Conservation (phyloP, 2,329 filamentous ascomycete species). For the Penicillium sp. region DNA sequence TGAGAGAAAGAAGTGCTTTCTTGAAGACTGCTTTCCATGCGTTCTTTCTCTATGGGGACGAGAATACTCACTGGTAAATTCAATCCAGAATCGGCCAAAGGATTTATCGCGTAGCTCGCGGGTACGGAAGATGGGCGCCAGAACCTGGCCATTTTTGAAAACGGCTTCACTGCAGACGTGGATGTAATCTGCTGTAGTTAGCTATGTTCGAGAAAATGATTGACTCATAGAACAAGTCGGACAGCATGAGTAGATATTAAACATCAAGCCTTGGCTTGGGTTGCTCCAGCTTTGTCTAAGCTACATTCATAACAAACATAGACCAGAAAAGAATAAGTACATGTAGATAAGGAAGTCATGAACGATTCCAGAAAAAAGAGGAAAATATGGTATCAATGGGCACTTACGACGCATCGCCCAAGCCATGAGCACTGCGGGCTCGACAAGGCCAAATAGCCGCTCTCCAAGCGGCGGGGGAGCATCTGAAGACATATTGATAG, state of each 20-base stretch:
- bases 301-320: too few relatives aligned
- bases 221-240: not conserved
- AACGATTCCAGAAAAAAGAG: not conserved
- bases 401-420: constrained; percentile 28
- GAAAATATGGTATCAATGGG: not conserved
- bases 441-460: constrained; percentile 20
- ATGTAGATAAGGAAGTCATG: too few relatives aligned
- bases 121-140: constrained; percentile 33
- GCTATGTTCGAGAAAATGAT: not conserved
- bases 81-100: constrained; percentile 42
- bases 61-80: constrained; percentile 32
- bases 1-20: not conserved
- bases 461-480: constrained; percentile 12
- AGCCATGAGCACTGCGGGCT: constrained; percentile 24
- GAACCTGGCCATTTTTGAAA: constrained; percentile 31
- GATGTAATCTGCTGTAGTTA: constrained; percentile 30
- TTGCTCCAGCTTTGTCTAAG: too few relatives aligned
- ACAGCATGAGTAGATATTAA: not conserved
- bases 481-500: constrained; percentile 9
- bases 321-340: too few relatives aligned
- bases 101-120: constrained; percentile 36
- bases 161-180: constrained; percentile 31
- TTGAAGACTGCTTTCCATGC: not conserved
- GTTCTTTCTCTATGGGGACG: not conserved
- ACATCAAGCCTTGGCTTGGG: not conserved